Base-by-base conservation (phyloP, 2,329 filamentous ascomycete genomes). In the Geosmithia putterillii region DNA sequence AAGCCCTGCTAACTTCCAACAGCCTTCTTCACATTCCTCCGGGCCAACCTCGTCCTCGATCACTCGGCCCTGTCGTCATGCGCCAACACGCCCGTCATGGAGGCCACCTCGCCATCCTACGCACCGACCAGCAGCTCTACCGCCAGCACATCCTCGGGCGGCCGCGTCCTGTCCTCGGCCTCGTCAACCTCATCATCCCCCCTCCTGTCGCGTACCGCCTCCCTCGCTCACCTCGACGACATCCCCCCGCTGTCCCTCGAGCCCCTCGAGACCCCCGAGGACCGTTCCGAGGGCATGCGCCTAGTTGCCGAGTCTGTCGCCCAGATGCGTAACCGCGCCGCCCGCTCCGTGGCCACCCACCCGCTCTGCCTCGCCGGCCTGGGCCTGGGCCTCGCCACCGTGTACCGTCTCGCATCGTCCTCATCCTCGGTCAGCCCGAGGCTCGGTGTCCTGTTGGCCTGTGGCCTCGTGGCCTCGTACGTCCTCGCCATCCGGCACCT, bases 21-120 rank as follows among this genome's bases (percentile, higher is more conserved):
- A 92, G 86, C 85, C 21, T 92, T 92, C 67, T 83, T 92, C 62
- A 83, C 79, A 44, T 90, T 86, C 52, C 72, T 92, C 15, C 79
- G 84, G 51, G 83, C 83, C 49, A 92, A 92, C 56, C 74, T 92
- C 44, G 80, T 81, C 52, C 78, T 90, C 45, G 72, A 70, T 42
- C 67, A 69, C 39, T 79, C 70, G 48, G 65, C 77, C 45, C 63
- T 82, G 49, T 75, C 79, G 38, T 81, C 81, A 41, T 71, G 76
- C 47, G 69, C 71, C 44, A 81, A 74, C 47, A 85, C 83, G 20
- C 81, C 81, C 18, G 71, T 69, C 81, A 50, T 62, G 69, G 45
- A 52, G 43, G 36, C 42, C 9, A 17, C 35, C 34, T 8, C 20
- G 49, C 43, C 23, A 53, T 51, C 32, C 49, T 12, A 22, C 25